These are phyloP conservation scores for Stropharia rugosoannulata DNA, from an alignment of 768 basidiomycete genomes.

Conservation along the genomic window DNA sequence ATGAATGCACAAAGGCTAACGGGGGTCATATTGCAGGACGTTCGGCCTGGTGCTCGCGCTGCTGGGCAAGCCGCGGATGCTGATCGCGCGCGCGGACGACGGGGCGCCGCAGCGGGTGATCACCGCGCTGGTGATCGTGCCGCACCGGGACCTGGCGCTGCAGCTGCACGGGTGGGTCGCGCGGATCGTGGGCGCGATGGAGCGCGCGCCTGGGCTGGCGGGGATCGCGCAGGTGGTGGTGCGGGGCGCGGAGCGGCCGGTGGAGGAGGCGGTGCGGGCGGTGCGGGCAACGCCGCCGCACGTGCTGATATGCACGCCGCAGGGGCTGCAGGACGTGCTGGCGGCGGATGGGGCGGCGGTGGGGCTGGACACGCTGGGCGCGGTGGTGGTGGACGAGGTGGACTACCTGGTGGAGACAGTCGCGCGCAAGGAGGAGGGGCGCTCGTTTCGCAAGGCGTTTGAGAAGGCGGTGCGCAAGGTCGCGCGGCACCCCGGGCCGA, in stretches of 20 bases:
- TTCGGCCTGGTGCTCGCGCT: constrained; percentile 69
- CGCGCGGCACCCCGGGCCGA: constrained; percentile 55
- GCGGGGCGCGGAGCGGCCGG: constrained; percentile 41
- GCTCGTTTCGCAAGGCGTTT: constrained; percentile 32
- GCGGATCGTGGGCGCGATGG: constrained; percentile 37
- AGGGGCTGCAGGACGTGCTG: constrained; percentile 60
- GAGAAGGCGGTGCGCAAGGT: constrained; percentile 41
- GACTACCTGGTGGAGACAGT: constrained; percentile 67
- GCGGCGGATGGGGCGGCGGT: constrained; percentile 42
- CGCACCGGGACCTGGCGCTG: constrained; percentile 70
- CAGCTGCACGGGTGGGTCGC: constrained; percentile 70
- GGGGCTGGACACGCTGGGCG: constrained; percentile 45
- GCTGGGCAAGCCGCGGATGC: constrained; percentile 51
- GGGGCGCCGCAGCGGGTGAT: constrained; percentile 29
- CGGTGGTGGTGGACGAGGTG: constrained; percentile 73
- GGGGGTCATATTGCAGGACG: constrained; percentile 43
- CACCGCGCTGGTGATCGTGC: constrained; percentile 63
- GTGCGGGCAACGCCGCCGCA: constrained; percentile 52
- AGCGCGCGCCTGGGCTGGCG: constrained; percentile 31
- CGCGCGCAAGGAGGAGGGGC: constrained; percentile 39
- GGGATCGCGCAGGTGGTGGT: constrained; percentile 61
- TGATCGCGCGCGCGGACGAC: constrained; percentile 17
- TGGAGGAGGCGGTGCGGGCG: constrained; percentile 35
- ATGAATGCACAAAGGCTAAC: no score
- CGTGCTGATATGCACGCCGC: constrained; percentile 72